These are phyloP conservation scores for Neurospora sp. DNA, from an alignment of 495 filamentous ascomycete genomes.

Conservation along the genomic window DNA sequence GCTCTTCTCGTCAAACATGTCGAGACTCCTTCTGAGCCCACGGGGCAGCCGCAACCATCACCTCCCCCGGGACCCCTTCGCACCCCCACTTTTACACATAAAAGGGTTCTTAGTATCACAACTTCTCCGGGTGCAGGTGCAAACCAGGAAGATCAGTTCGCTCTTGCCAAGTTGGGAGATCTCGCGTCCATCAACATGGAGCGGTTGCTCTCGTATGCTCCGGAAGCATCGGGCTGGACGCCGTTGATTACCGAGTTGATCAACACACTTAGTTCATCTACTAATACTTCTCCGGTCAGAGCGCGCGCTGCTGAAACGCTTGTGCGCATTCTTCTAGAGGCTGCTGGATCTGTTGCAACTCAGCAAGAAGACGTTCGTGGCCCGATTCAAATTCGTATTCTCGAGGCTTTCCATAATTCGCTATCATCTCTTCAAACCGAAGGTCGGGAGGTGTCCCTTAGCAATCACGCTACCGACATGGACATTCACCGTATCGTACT, in stretches of 20 bases:
- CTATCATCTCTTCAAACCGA: constrained; percentile 35
- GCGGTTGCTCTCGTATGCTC: constrained; percentile 55
- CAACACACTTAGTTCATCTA: constrained; percentile 45
- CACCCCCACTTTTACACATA: constrained; percentile 35
- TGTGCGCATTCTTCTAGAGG: constrained; percentile 59
- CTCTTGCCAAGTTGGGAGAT: constrained; percentile 71
- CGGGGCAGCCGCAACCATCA: constrained; percentile 27
- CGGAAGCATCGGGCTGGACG: constrained; percentile 62
- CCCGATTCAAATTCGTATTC: constrained; percentile 56
- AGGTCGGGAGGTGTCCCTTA: constrained; percentile 38
- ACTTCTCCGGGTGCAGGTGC: constrained; percentile 41
- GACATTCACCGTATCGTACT: constrained; percentile 77
- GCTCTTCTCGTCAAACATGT: constrained; percentile 43
- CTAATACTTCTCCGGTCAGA: constrained; percentile 50
- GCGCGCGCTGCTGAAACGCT: constrained; percentile 64
- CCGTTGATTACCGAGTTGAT: constrained; percentile 61
- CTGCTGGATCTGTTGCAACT: constrained; percentile 41
- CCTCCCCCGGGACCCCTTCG: constrained; percentile 18
- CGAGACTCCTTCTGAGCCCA: constrained; percentile 20
- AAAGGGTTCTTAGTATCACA: constrained; percentile 52
- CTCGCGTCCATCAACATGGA: constrained; percentile 69
- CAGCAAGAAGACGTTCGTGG: constrained; percentile 42
- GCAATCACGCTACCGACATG: constrained; percentile 50
- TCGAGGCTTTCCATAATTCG: constrained; percentile 55
- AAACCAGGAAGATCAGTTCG: constrained; percentile 62